Conservation (phyloP, 257 asterid species). For the Cruciata laevipes region DNA sequence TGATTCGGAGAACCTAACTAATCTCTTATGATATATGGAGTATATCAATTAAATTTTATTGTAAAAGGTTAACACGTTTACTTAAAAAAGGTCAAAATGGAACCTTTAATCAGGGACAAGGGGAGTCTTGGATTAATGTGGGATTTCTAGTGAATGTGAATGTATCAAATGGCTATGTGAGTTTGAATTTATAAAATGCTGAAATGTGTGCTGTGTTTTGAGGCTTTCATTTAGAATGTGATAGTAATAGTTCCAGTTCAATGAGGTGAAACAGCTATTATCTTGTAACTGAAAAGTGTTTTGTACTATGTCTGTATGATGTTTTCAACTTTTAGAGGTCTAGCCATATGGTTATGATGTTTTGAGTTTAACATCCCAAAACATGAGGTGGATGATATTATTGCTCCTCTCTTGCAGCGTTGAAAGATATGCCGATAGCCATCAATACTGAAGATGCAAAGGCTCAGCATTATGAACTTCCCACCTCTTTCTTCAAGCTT, state of each 20-base stretch:
- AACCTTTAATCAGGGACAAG: not conserved
- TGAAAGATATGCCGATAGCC: slow-evolving; percentile 85
- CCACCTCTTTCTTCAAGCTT: slow-evolving; percentile 86
- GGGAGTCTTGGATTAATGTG: not conserved
- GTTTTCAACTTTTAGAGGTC: not conserved
- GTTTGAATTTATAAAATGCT: not conserved
- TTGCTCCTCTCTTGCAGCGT: slow-evolving; percentile 41
- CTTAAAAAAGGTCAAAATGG: not conserved
- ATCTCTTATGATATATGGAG: not conserved
- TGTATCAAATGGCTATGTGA: not conserved
- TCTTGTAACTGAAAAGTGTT: not conserved
- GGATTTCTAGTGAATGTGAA: no score
- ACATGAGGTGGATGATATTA: not conserved
- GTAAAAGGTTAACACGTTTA: not conserved
- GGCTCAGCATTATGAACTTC: slow-evolving; percentile 81
- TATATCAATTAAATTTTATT: no score
- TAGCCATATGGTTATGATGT: not conserved
- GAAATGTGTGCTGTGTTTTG: not conserved
- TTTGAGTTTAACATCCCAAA: not conserved
- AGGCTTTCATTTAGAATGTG: not conserved
- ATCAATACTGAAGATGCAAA: slow-evolving; percentile 70
- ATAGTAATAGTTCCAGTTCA: no score
- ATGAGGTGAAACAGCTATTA: not conserved
- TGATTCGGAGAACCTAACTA: no score
- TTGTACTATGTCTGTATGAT: not conserved